phyloP scores from a whole-genome alignment of 1,284 basidiomycete genomes.

The Schizopora paradoxa region DNA sequence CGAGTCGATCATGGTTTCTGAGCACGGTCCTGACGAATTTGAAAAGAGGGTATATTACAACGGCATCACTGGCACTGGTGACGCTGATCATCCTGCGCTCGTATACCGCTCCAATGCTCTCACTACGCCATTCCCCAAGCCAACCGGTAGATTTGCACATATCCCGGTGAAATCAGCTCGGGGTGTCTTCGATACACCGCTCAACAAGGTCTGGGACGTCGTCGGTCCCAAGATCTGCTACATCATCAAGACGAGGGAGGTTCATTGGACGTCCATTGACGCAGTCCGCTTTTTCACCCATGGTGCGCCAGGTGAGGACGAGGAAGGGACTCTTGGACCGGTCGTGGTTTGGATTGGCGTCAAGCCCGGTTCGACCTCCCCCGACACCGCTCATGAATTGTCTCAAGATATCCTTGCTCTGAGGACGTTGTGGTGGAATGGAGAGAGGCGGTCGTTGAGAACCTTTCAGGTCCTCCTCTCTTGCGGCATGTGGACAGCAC shows the following conservation, averaged over 20 bases:
- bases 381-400: conserved; percentile 33
- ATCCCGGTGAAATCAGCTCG: conserved; percentile 32
- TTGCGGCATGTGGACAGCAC: conserved; percentile 20
- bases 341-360: conserved; percentile 38
- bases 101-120: conserved; percentile 35
- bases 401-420: conserved; percentile 35
- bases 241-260: conserved; percentile 28
- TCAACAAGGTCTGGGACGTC: conserved; percentile 36
- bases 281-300: conserved; percentile 37
- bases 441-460: conserved; percentile 29
- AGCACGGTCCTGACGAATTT: conserved; percentile 20
- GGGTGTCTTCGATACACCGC: conserved; percentile 36
- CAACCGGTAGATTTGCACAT: conserved; percentile 27
- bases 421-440: conserved; percentile 37
- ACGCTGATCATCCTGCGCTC: conserved; percentile 35
- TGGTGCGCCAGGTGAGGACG: conserved; percentile 27
- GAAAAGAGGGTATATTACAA: conserved; percentile 33
- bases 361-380: conserved; percentile 30
- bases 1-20: conserved; percentile 20
- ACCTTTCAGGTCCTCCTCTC: conserved; percentile 24
- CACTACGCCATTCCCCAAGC: conserved; percentile 31
- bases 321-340: conserved; percentile 33
- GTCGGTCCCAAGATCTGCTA: conserved; percentile 35
- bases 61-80: conserved; percentile 30
- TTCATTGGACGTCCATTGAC: conserved; percentile 30